phyloP scores from a whole-genome alignment of 2,329 filamentous ascomycete species.

The Xylariaceae sp. region DNA sequence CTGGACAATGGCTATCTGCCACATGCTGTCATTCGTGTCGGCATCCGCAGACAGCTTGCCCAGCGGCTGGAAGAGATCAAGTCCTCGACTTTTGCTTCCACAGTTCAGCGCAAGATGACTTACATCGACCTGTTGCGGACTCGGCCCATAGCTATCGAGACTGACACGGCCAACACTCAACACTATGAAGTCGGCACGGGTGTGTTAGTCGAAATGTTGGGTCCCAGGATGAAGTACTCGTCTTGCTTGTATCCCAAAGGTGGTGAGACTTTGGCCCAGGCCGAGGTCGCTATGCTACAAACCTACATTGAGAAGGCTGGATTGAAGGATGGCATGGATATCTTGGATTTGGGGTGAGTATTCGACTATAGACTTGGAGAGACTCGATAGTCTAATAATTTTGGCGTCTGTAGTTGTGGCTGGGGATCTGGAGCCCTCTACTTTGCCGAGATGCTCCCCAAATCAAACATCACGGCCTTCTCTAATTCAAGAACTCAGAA shows the following conservation, averaged over 20 bases:
- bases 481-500: slow-evolving; percentile 69
- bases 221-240: slow-evolving; percentile 71
- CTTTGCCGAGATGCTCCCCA: slow-evolving; percentile 62
- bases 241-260: slow-evolving; percentile 62
- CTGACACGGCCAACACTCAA: slow-evolving; percentile 61
- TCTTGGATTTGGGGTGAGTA: slow-evolving; percentile 58
- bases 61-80: slow-evolving; percentile 55
- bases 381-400: neutral
- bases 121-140: slow-evolving; percentile 58
- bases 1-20: slow-evolving; percentile 65
- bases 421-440: slow-evolving; percentile 65
- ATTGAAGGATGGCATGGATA: slow-evolving; percentile 55
- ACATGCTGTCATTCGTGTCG: slow-evolving; percentile 57
- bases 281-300: slow-evolving; percentile 63
- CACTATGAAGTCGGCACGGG: slow-evolving; percentile 70
- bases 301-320: slow-evolving; percentile 59
- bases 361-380: neutral
- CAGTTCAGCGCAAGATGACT: slow-evolving; percentile 57
- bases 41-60: slow-evolving; percentile 63
- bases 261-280: slow-evolving; percentile 59
- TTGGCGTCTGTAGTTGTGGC: slow-evolving; percentile 48
- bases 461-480: slow-evolving; percentile 60
- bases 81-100: slow-evolving; percentile 48
- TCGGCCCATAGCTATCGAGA: slow-evolving; percentile 65
- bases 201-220: slow-evolving; percentile 57